Evolutionary conservation across 805 yeast genomes (phyloP), one percentile per base, ranked within the genome.

Genomic region (Ogataea minuta): DNA sequence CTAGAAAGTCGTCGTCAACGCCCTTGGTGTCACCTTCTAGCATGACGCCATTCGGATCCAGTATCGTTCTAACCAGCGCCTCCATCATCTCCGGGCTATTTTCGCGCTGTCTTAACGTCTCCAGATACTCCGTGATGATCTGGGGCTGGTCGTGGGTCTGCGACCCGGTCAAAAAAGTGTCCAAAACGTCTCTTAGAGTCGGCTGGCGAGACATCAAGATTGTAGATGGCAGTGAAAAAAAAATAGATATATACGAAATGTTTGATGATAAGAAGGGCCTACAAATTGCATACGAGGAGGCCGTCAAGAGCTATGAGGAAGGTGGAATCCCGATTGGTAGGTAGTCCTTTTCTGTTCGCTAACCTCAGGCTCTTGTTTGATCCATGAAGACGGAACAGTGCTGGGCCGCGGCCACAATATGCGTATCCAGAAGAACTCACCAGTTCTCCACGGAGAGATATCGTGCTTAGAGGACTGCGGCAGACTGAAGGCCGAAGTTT

Each of bases 401-500:
- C 68, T 90, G 9, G 96, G 96, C 19, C 70, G 79, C 33, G 98
- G 99, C 10, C 98, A 88, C 63, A 91, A 91, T 63, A 72, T 78
- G 80, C 74, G 99, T 53, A 74, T 91, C 46, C 98, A 91, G 63
- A 84, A 86, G 59, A 68, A 72, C 13, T 83, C 95, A 9, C 79
- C 96, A 12, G 86, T 83, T 12, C 68, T 91, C 43, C 99, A 91
- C 54, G 99, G 96, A 14, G 99, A 91, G 59, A 93, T 86, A 52
- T 75, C 90, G 9, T 80, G 95, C 7, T 70, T 93, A 43, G 96
- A 89, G 56, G 81, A 85, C 47, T 95, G 96, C 14, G 98, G 98
- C 6, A 76, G 98, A 55, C 69, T 93, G 41, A 80, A 81, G 15
- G 97, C 90, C 4, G 70, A 72, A 15, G 77, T 75, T 12, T 91